phyloP scores from a whole-genome alignment of 225 moss, liverwort and hornwort species.

The Polytrichum formosum region DNA sequence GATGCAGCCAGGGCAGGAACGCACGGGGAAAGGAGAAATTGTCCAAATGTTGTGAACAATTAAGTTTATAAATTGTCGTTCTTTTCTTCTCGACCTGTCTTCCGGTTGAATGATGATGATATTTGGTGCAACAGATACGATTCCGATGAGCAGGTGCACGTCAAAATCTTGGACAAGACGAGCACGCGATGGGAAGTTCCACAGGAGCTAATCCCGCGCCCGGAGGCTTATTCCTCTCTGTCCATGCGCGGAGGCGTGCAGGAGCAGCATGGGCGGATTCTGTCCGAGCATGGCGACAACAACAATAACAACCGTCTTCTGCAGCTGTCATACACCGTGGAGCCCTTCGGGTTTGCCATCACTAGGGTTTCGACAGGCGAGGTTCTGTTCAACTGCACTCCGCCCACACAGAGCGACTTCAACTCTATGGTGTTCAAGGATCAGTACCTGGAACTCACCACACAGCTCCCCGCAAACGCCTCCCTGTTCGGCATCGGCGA shows the following conservation, averaged over 20 bases:
- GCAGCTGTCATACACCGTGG: conserved; percentile 54
- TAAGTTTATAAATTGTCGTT: not conserved
- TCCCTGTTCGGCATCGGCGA: conserved; percentile 82
- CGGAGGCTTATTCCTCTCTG: conserved; percentile 7
- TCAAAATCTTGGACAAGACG: conserved; percentile 42
- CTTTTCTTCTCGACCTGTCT: not conserved
- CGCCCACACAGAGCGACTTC: conserved; percentile 19
- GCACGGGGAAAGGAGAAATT: too few relatives aligned
- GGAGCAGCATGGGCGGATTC: not conserved
- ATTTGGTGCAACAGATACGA: conserved; percentile 25
- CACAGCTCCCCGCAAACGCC: conserved; percentile 47
- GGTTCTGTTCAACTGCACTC: conserved; percentile 77
- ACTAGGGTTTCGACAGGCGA: conserved; percentile 51
- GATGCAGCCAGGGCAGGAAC: too few relatives aligned
- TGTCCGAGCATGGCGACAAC: not conserved
- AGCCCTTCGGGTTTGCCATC: conserved; percentile 82
- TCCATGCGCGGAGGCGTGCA: not conserved
- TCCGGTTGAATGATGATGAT: not conserved
- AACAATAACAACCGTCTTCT: conserved; percentile 25
- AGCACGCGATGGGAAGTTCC: conserved; percentile 51
- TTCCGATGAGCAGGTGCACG: conserved; percentile 38
- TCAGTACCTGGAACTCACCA: conserved; percentile 78
- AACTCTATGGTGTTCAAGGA: conserved; percentile 86
- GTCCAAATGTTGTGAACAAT: too few relatives aligned
- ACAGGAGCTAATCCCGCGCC: conserved; percentile 40